Evolutionary conservation across 495 filamentous ascomycete genomes (phyloP).

Genomic region (Cryomyces minteri): DNA sequence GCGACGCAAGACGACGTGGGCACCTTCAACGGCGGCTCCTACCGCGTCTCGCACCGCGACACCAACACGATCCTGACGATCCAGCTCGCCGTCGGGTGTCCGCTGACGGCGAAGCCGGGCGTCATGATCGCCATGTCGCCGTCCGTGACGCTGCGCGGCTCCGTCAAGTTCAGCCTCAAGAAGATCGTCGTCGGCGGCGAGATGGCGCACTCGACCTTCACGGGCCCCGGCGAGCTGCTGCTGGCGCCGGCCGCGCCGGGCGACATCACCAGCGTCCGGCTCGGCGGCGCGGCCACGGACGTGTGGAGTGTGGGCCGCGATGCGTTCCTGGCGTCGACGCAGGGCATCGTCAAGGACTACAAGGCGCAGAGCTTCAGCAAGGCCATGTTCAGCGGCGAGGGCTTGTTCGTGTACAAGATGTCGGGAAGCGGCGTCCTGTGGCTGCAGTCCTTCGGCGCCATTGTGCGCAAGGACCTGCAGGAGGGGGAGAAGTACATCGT

Average conservation of each 20-base stretch:
- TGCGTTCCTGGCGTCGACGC: conserved; percentile 57
- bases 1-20: conserved; percentile 64
- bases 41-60: conserved; percentile 83
- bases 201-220: conserved; percentile 62
- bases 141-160: conserved; percentile 63
- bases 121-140: conserved; percentile 93
- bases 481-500: conserved; percentile 75
- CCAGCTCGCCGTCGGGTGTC: conserved; percentile 78
- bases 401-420: conserved; percentile 81
- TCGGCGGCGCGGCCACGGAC: conserved; percentile 36
- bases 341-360: conserved; percentile 64
- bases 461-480: conserved; percentile 77
- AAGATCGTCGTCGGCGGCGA: conserved; percentile 72
- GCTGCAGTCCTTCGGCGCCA: conserved; percentile 85
- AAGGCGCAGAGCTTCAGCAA: conserved; percentile 79
- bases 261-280: conserved; percentile 65
- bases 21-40: conserved; percentile 90
- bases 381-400: conserved; percentile 84
- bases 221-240: conserved; percentile 79
- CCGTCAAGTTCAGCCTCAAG: conserved; percentile 63
- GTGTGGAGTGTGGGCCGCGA: conserved; percentile 72
- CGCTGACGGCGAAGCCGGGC: conserved; percentile 63
- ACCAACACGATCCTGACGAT: conserved; percentile 78
- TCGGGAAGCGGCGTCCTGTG: conserved; percentile 62
- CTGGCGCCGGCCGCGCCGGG: conserved; percentile 65